Evolutionary conservation across 495 filamentous ascomycete species (phyloP), one percentile per base, ranked within the genome.

Genomic region (Halenospora varia): DNA sequence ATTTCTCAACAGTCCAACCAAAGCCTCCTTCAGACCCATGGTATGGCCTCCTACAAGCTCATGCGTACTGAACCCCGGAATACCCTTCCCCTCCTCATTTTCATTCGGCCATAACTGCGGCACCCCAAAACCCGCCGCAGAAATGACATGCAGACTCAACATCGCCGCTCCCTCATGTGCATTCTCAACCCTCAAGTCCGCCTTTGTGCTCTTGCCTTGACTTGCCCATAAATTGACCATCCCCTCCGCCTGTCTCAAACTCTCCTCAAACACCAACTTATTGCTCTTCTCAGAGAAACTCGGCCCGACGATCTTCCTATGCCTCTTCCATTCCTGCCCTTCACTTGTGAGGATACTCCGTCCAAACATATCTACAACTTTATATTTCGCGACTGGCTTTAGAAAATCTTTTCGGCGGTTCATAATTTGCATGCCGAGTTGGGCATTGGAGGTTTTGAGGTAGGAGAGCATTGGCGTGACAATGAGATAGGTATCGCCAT

Each of bases 251-350:
- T 66, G 63, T 19, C 41, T 20, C 18, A 63, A 19, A 50, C 57
- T 61, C 46, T 66, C 63, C 22, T 56, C 42, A 25, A 46, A 66
- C 2, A 88, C 84, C 41, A 85, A 55, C 2, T 77, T 74, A 48
- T 87, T 87, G 69, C 88, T 89, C 71, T 77, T 85, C 72, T 89
- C 87, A 35, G 82, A 82, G 64, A 90, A 90, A 19, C 79, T 80
- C 11, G 84, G 82, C 26, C 80, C 79, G 0, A 84, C 86, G 25
- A 87, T 79, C 68, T 85, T 88, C 44, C 86, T 78, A 66, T 90
- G 87, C 67, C 79, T 74, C 48, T 82, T 75, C 87, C 87, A 90
- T 9, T 72, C 48, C 15, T 73, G 60, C 17, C 84, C 86, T 63
- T 89, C 86, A 6, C 82, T 78, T 0, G 78, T 81, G 24, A 90